Base-by-base conservation (phyloP, 441 rosid genomes). In the Isatis lusitanica region DNA sequence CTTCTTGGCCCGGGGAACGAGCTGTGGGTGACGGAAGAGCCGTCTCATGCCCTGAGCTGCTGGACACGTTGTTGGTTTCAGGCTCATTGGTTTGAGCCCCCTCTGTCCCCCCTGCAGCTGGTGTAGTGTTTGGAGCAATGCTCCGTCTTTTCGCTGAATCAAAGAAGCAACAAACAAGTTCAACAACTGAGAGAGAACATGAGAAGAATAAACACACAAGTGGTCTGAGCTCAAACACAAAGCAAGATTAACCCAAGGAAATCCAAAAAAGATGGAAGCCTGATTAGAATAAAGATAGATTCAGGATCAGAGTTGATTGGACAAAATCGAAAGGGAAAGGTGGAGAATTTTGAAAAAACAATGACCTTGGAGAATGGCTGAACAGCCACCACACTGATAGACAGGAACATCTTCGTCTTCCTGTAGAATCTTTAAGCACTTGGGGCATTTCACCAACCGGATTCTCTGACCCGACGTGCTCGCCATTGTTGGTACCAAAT, bases 361-460 rank as follows among this genome's bases (percentile, higher is more conserved):
- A 26, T 53, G 80, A 94, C 99, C 99, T 85, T 76, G 87, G 63
- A 95, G 96, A 79, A 71, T 66, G 1, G 86, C 63, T 30, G 71
- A 81, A 63, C 99, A 95, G 66, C 86, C 85, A 57, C 97, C 99
- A 61, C 99, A 95, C 66, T 67, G 68, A 68, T 91, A 93, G 21
- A 95, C 83, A 28, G 84, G 85, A 82, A 87, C 70, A 73, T 89
- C 77, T 18, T 85, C 81, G 7, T 81, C 74, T 83, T 93, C 99
- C 1, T 79, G 85, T 62, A 95, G 96, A 81, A 93, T 68, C 71
- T 71, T 42, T 5, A 66, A 43, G 74, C 99, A 95, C 67, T 79
- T 88, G n/a, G 99, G 98, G 63, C 99, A 93, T 74, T 76, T 84
- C 60, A 95, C 98, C 1, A 91, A 35, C 65, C 96, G 86, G 78